Evolutionary conservation across 1,284 basidiomycete species (phyloP).

Genomic region (Malassezia dermatis): DNA sequence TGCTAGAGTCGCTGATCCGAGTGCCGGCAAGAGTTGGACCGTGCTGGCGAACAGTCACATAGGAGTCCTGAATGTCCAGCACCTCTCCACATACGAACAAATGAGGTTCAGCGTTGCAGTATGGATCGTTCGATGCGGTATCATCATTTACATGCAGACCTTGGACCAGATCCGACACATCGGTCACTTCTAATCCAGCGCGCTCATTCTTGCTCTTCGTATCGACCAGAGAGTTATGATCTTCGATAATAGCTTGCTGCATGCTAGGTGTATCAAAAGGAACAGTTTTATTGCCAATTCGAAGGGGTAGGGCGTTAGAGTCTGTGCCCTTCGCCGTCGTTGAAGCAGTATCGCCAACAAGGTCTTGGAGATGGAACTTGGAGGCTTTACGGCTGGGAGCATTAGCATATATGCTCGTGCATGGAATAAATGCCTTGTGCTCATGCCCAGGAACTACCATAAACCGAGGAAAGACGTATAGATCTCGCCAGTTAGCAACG

Average conservation of each 20-base stretch:
- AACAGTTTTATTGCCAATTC: background rate
- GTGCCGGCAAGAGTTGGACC: background rate
- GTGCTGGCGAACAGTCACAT: constrained; percentile 33
- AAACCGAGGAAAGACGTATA: constrained; percentile 55
- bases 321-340: background rate
- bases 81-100: constrained; percentile 39
- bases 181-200: background rate
- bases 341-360: background rate
- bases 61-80: constrained; percentile 31
- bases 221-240: background rate
- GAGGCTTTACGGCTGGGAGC: constrained; percentile 50
- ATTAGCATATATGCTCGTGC: constrained; percentile 65
- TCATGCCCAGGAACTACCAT: constrained; percentile 50
- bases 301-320: background rate
- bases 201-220: background rate
- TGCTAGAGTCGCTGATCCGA: background rate
- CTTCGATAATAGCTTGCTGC: constrained; percentile 5
- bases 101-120: constrained; percentile 27
- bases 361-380: background rate
- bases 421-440: constrained; percentile 55
- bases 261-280: constrained; percentile 1
- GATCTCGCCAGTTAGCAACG: constrained; percentile 17
- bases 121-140: background rate
- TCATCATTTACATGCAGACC: constrained; percentile 9
- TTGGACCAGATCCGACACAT: background rate